Evolutionary conservation across 108 stramenopile genomes (phyloP).

Genomic region (Poteriospumella lacustris): DNA sequence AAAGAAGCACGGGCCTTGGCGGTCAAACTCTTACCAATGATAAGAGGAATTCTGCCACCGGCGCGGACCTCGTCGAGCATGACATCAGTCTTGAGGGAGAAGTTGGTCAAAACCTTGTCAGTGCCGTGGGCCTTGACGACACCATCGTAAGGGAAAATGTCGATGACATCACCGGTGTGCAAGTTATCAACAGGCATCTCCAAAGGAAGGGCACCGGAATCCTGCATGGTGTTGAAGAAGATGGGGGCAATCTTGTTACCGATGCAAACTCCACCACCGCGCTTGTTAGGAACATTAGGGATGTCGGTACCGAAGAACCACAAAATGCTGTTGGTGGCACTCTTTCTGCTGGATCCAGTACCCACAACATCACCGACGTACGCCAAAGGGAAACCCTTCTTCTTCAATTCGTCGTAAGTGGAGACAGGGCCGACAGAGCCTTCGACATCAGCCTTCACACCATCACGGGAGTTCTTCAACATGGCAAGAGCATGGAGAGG

Average conservation of each 20-base stretch:
- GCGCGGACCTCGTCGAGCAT: constrained; percentile 87
- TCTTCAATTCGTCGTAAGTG: constrained; percentile 70
- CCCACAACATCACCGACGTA: constrained; percentile 96
- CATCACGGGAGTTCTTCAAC: constrained; percentile 89
- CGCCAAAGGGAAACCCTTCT: constrained; percentile 75
- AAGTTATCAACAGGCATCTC: constrained; percentile 76
- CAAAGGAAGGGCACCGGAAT: constrained; percentile 87
- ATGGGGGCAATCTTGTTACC: constrained; percentile 93
- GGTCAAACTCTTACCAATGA: constrained; percentile 83
- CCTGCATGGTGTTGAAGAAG: constrained; percentile 95
- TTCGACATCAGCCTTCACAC: constrained; percentile 69
- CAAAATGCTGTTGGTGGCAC: constrained; percentile 87
- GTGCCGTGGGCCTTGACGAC: constrained; percentile 64
- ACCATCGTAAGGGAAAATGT: constrained; percentile 79
- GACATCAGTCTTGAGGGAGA: constrained; percentile 80
- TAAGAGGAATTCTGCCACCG: constrained; percentile 88
- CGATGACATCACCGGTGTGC: constrained; percentile 88
- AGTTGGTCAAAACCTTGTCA: constrained; percentile 71
- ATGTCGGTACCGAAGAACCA: constrained; percentile 91
- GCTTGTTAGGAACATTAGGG: constrained; percentile 83
- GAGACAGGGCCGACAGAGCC: constrained; percentile 72
- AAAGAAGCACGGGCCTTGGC: constrained; percentile 74
- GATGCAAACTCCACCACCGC: constrained; percentile 78
- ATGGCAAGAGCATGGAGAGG: constrained; percentile 87
- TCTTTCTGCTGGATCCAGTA: constrained; percentile 80